Evolutionary conservation across 2,329 filamentous ascomycete genomes (phyloP).

Genomic region (Daldinia eschscholtzii): DNA sequence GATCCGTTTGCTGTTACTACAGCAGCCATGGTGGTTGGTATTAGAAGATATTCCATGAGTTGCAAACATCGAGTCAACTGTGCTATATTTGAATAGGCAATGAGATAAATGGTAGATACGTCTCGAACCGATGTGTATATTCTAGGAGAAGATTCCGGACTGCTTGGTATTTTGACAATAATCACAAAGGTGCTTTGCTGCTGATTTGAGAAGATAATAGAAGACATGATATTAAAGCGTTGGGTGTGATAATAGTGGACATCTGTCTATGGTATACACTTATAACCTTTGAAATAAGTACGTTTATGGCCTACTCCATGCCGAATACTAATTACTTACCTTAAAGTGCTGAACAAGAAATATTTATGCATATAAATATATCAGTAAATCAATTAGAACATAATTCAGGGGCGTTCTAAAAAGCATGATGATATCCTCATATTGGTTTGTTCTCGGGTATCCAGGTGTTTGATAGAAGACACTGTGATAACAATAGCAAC

Average conservation of each 20-base stretch:
- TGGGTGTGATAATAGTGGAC: background rate
- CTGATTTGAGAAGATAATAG: constrained; percentile 14
- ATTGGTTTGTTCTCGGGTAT: constrained; percentile 1
- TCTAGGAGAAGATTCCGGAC: constrained; percentile 28
- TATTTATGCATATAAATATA: background rate
- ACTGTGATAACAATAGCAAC: background rate
- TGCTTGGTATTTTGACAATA: constrained; percentile 12
- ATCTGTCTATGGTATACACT: background rate
- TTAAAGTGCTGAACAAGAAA: background rate
- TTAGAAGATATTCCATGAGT: constrained; percentile 8
- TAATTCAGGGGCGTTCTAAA: background rate
- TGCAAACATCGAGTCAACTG: constrained; percentile 1
- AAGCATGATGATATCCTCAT: background rate
- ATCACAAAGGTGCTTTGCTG: constrained; percentile 23
- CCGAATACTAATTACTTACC: background rate
- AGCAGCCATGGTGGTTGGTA: constrained; percentile 37
- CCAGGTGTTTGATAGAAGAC: background rate
- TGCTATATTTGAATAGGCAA: constrained; percentile 31
- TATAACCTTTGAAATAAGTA: background rate
- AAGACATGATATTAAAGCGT: constrained; percentile 6
- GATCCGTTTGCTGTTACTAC: constrained; percentile 11
- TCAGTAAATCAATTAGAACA: background rate
- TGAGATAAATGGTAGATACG: constrained; percentile 1
- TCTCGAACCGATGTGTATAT: constrained; percentile 35
- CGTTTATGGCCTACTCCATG: background rate